Evolutionary conservation across 352 stramenopile species (phyloP), one percentile per base, ranked within the genome.

Genomic region (Chrysophaeum taylorii): DNA sequence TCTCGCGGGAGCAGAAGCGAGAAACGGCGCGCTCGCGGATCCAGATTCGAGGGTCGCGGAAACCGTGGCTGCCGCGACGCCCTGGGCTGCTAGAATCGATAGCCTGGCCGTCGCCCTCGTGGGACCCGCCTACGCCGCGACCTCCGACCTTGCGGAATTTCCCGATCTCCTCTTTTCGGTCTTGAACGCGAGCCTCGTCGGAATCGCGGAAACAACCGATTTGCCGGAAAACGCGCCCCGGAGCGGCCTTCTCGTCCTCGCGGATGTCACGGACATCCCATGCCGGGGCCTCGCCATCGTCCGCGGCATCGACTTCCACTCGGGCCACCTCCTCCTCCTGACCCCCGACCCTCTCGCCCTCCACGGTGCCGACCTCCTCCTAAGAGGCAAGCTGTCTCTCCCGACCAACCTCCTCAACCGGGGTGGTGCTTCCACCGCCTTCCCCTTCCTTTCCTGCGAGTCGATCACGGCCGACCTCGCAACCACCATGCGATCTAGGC

Each of bases 211-310:
- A 2, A 27, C 1, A 2, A 43, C 36, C 31, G 57, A 42, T 25
- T 2, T 21, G 9, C 33, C 2, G 57, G 33, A n/a, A n/a, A n/a
- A n/a, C n/a, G n/a, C n/a, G n/a, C n/a, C n/a, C n/a, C n/a, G n/a
- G n/a, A n/a, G n/a, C n/a, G n/a, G 1, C 36, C 9, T 43, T 23
- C 14, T 31, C 31, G 36, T 66, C 18, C 29, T 15, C 53, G 15
- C 27, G 15, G 5, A 4, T 25, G 57, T 36, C 12, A 14, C 57
- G 2, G 36, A 9, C 9, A 12, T 4, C 7, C 57, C 31, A 2
- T 48, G 31, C 57, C 1, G 2, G 1, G 57, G 57, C 57, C 57
- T 66, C 57, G 57, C 57, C 12, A 31, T 66, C 57, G 57, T 66
- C 33, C 2, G 31, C 9, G 45, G 57, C 45, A 5, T 57, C 45